Conservation (phyloP, 2,329 filamentous ascomycete species). For the Fusarium hainanense region DNA sequence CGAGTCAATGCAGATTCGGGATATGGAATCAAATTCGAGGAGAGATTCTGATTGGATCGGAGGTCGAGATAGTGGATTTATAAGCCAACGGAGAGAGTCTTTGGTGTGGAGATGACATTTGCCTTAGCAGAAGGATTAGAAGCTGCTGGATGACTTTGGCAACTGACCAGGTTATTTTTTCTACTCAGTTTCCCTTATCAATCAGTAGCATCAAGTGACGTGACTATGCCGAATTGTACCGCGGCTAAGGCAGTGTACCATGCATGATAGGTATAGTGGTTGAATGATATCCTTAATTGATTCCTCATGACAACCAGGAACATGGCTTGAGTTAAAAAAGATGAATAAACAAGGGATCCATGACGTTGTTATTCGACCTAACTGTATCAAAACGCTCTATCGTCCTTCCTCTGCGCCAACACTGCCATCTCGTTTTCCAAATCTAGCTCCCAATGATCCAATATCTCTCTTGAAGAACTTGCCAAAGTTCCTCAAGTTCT, state of each 20-base stretch:
- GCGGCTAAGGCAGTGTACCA: background rate
- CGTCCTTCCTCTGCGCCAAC: slow-evolving; percentile 45
- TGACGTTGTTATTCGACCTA: slow-evolving; percentile 4
- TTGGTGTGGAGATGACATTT: slow-evolving; percentile 8
- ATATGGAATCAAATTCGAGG: slow-evolving; percentile 36
- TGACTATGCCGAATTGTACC: slow-evolving; percentile 17
- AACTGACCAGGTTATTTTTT: slow-evolving; percentile 3
- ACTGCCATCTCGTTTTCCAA: slow-evolving; percentile 70
- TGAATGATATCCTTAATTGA: slow-evolving; percentile 18
- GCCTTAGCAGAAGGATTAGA: slow-evolving; percentile 9
- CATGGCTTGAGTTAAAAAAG: slow-evolving; percentile 2
- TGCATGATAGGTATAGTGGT: background rate
- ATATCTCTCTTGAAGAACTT: slow-evolving; percentile 96
- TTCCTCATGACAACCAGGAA: slow-evolving; percentile 36
- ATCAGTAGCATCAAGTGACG: slow-evolving; percentile 12
- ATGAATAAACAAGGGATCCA: slow-evolving; percentile 1
- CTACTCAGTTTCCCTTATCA: slow-evolving; percentile 25
- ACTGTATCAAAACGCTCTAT: slow-evolving; percentile 13
- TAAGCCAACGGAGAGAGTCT: slow-evolving; percentile 12
- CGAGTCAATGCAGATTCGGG: slow-evolving; percentile 13
- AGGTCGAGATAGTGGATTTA: slow-evolving; percentile 11
- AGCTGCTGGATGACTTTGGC: slow-evolving; percentile 15
- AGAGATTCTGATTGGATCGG: slow-evolving; percentile 23
- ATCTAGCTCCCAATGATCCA: slow-evolving; percentile 77
- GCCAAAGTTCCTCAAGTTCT: slow-evolving; percentile 94